phyloP scores from a whole-genome alignment of 2,329 filamentous ascomycete species.

The Aspergillus hiratsukae region DNA sequence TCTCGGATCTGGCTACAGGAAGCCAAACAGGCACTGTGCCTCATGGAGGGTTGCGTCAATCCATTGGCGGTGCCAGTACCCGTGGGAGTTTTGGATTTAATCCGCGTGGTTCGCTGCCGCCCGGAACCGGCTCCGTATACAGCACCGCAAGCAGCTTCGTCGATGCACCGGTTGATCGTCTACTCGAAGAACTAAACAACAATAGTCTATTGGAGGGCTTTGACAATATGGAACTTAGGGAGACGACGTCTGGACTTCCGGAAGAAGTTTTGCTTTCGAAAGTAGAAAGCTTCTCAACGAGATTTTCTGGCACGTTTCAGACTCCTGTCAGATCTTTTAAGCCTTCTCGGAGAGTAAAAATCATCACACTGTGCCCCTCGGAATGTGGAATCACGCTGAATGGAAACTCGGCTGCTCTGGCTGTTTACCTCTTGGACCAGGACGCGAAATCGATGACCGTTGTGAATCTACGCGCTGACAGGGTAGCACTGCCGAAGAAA shows the following conservation, averaged over 20 bases:
- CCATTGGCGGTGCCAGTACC: constrained; percentile 63
- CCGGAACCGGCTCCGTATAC: constrained; percentile 44
- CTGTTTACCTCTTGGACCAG: constrained; percentile 65
- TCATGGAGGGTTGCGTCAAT: constrained; percentile 58
- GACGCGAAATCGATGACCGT: constrained; percentile 64
- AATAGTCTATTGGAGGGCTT: constrained; percentile 64
- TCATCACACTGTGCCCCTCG: constrained; percentile 60
- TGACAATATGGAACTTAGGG: constrained; percentile 67
- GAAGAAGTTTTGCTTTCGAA: constrained; percentile 70
- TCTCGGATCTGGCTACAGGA: constrained; percentile 63
- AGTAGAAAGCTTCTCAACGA: constrained; percentile 64
- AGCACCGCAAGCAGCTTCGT: constrained; percentile 58
- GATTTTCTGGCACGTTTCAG: constrained; percentile 28
- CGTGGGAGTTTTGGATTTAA: constrained; percentile 57
- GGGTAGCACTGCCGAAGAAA: constrained; percentile 26
- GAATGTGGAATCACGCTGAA: constrained; percentile 29
- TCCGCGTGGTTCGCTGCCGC: constrained; percentile 54
- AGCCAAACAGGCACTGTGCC: constrained; percentile 30
- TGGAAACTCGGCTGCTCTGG: constrained; percentile 29
- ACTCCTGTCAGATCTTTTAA: constrained; percentile 20
- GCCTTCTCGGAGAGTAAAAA: constrained; percentile 34
- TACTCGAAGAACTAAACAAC: constrained; percentile 63
- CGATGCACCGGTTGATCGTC: constrained; percentile 64
- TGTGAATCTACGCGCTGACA: constrained; percentile 58
- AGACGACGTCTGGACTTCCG: constrained; percentile 66